Conservation (phyloP, 192 early-diverging fungal genomes). For the Coemansia sp. region DNA sequence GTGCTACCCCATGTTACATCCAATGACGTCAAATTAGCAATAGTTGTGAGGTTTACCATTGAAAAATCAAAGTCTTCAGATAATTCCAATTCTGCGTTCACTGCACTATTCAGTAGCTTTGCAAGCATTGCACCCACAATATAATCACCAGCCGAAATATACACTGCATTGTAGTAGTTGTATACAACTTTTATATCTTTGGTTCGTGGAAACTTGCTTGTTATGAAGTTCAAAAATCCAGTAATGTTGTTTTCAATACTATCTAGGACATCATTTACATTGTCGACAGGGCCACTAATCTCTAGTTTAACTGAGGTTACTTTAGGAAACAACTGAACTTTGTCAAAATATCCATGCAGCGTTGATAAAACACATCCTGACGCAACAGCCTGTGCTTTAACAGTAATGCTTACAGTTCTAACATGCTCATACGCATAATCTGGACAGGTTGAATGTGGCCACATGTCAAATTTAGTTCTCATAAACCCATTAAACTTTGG, state of each 20-base stretch:
- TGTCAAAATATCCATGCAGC: too few species aligned
- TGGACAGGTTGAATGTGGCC: too few species aligned
- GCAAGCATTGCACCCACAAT: neutral
- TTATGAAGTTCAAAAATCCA: too few species aligned
- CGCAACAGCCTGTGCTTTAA: too few species aligned
- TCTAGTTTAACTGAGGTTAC: too few species aligned
- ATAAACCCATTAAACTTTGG: neutral
- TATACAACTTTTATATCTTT: neutral
- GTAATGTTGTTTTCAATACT: too few species aligned
- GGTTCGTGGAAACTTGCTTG: neutral
- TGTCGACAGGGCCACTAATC: too few species aligned
- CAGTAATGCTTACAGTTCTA: too few species aligned
- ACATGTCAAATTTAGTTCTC: neutral
- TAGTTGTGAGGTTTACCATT: neutral
- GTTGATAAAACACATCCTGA: too few species aligned
- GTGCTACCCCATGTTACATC: neutral
- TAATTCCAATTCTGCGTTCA: neutral
- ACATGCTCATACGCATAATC: too few species aligned
- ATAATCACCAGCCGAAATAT: neutral
- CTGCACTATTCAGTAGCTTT: neutral
- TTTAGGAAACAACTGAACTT: too few species aligned
- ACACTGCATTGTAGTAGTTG: neutral
- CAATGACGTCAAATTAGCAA: neutral
- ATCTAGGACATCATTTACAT: too few species aligned
- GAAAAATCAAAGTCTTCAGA: neutral